Percentiles rank a stretch among this genome's conserved stretches.
phyloP scores from a whole-genome alignment of 2,329 filamentous ascomycete species.

The Cercospora citrullina region DNA sequence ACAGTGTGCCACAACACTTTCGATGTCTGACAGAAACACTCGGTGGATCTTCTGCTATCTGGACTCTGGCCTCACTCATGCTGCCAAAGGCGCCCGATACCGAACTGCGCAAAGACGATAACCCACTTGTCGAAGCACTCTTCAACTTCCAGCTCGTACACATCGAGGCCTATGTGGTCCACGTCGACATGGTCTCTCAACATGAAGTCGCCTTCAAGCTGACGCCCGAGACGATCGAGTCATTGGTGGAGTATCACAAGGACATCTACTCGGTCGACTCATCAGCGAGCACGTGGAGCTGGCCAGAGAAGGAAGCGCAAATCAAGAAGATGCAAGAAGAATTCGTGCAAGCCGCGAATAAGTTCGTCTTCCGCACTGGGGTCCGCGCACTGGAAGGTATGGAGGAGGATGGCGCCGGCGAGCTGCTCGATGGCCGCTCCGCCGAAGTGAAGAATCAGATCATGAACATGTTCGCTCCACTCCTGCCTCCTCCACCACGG shows the following conservation, averaged over 20 bases:
- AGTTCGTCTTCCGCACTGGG: constrained; percentile 89
- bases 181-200: constrained; percentile 97
- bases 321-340: constrained; percentile 97
- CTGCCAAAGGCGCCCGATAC: constrained; percentile 83
- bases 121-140: constrained; percentile 80
- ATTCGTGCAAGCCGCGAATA: constrained; percentile 95
- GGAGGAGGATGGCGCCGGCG: constrained; percentile 93
- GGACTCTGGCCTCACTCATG: constrained; percentile 92
- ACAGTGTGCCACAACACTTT: constrained; percentile 94
- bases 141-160: constrained; percentile 93
- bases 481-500: constrained; percentile 82
- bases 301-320: constrained; percentile 94
- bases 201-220: constrained; percentile 99
- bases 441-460: constrained; percentile 91
- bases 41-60: constrained; percentile 86
- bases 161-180: constrained; percentile 95
- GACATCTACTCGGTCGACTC: constrained; percentile 90
- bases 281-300: constrained; percentile 85
- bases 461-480: constrained; percentile 77
- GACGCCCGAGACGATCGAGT: constrained; percentile 88
- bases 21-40: constrained; percentile 93
- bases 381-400: constrained; percentile 89
- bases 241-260: constrained; percentile 93
- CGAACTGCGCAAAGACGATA: constrained; percentile 77
- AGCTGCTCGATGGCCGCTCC: constrained; percentile 85